Evolutionary conservation across 441 rosid genomes (phyloP).

Genomic region (Omphalea diandra): DNA sequence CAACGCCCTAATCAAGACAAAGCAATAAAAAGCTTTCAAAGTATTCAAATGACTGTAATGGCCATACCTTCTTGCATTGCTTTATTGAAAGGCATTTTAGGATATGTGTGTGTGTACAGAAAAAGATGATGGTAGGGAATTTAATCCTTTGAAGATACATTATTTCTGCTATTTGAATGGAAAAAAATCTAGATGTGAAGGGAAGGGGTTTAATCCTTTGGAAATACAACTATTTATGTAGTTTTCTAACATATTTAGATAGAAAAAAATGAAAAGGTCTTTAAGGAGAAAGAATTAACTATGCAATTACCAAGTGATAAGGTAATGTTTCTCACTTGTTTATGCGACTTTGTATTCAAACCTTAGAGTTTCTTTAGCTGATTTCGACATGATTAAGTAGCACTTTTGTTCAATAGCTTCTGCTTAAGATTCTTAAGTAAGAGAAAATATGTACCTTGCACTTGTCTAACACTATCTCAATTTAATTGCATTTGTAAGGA

Average conservation of each 20-base stretch:
- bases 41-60: neutral
- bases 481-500: neutral
- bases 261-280: neutral
- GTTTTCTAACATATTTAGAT: neutral
- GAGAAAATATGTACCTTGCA: neutral
- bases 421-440: neutral
- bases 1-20: conserved; percentile 63
- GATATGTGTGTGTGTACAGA: neutral
- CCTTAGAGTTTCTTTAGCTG: neutral
- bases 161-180: no score
- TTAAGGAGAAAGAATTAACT: neutral
- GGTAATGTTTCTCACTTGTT: neutral
- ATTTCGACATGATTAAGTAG: neutral
- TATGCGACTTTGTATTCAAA: neutral
- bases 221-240: neutral
- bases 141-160: neutral
- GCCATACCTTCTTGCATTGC: neutral
- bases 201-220: neutral
- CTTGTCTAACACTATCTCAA: neutral
- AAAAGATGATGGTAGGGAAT: neutral
- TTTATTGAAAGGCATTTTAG: neutral
- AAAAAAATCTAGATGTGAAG: no score
- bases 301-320: neutral
- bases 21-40: conserved; percentile 13
- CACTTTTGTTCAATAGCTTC: neutral